Evolutionary conservation across 371 early-diverging fungal species (phyloP).

Genomic region (Catenaria anguillulae): DNA sequence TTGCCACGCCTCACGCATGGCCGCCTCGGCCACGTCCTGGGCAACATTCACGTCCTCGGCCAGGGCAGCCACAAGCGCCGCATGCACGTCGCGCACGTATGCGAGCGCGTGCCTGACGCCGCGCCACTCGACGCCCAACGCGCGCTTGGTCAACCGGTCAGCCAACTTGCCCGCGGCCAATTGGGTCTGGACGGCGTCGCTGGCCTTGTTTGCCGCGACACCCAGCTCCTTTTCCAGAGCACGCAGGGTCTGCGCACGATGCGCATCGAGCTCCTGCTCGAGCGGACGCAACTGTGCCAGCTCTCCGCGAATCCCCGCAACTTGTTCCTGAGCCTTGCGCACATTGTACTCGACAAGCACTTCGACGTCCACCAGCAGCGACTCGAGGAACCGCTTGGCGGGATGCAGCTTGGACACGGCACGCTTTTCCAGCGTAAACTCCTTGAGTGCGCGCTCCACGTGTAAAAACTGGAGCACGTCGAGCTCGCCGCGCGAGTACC

Average conservation of each 20-base stretch:
- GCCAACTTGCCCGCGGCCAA: neutral
- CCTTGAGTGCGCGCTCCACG: slow-evolving; percentile 35
- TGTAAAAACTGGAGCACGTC: neutral
- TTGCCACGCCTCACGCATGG: neutral
- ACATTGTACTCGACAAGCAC: slow-evolving; percentile 36
- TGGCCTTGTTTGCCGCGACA: neutral
- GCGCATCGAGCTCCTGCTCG: neutral
- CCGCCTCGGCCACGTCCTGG: neutral
- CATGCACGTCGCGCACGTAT: neutral
- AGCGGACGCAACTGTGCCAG: neutral
- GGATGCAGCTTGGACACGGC: slow-evolving; percentile 85
- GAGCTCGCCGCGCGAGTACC: neutral
- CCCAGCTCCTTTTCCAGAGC: neutral
- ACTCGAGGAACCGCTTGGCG: slow-evolving; percentile 73
- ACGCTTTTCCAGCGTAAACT: slow-evolving; percentile 88
- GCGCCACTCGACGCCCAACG: neutral
- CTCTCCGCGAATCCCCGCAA: neutral
- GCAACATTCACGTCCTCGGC: neutral
- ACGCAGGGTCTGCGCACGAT: no score
- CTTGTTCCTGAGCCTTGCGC: neutral
- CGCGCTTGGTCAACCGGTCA: neutral
- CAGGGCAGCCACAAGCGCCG: neutral
- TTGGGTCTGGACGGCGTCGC: neutral
- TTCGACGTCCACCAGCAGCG: slow-evolving; percentile 54
- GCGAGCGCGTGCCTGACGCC: neutral